Percentiles rank a stretch among this genome's conserved stretches.
These are phyloP conservation scores for Cupressus sempervirens DNA, from an alignment of 75 land plant species.

Conservation along the genomic window DNA sequence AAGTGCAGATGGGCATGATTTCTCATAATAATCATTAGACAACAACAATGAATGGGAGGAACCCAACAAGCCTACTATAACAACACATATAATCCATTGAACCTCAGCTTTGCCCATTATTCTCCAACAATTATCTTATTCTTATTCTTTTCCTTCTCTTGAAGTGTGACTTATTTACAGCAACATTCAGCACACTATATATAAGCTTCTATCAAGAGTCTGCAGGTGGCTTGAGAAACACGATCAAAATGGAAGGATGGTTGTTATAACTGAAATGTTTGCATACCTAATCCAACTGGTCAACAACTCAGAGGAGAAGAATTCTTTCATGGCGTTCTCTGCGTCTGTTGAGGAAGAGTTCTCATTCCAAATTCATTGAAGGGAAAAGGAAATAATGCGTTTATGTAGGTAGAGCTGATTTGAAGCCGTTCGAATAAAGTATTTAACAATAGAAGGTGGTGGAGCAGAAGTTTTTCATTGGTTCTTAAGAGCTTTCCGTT, in stretches of 20 bases:
- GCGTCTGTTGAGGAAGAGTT: too few relatives aligned
- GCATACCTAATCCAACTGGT: background rate
- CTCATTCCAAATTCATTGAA: too few relatives aligned
- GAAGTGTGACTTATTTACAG: background rate
- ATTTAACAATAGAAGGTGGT: too few relatives aligned
- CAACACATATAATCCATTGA: background rate
- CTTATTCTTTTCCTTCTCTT: background rate
- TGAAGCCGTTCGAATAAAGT: too few relatives aligned
- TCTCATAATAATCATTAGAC: slow-evolving; percentile 47
- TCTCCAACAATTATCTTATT: too few relatives aligned
- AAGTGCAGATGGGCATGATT: slow-evolving; percentile 36
- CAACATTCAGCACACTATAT: background rate
- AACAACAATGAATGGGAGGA: background rate
- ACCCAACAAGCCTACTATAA: background rate
- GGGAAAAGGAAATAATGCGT: too few relatives aligned
- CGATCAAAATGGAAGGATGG: background rate
- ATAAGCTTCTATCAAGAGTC: background rate
- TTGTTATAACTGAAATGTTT: background rate
- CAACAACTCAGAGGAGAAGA: background rate
- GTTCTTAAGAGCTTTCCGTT: too few relatives aligned
- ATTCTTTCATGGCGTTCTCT: background rate
- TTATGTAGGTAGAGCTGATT: too few relatives aligned
- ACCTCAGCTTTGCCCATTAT: background rate
- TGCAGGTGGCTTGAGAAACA: background rate
- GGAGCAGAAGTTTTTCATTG: too few relatives aligned